Percentiles rank a stretch among this genome's conserved stretches.
Evolutionary conservation across 768 basidiomycete genomes (phyloP).

Genomic region (Tylopilus sp.): DNA sequence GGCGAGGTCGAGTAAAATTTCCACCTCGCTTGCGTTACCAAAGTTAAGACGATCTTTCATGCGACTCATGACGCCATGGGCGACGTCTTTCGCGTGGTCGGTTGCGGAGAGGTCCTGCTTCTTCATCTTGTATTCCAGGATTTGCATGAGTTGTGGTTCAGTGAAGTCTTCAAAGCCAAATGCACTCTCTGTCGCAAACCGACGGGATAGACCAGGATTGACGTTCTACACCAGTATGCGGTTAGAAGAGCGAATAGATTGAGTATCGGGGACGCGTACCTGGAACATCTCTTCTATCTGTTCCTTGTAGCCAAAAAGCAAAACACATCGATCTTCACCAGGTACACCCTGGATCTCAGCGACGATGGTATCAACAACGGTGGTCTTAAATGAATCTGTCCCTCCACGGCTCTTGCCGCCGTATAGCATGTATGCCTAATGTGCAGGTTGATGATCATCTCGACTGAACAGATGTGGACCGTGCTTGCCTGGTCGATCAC

Average conservation of each 20-base stretch:
- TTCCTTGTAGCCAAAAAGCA: conserved; percentile 62
- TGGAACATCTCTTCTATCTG: conserved; percentile 76
- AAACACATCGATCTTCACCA: conserved; percentile 68
- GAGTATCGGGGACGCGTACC: too few species aligned
- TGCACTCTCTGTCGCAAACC: conserved; percentile 66
- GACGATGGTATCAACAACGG: conserved; percentile 73
- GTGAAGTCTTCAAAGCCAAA: conserved; percentile 67
- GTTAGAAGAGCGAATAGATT: too few species aligned
- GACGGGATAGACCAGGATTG: conserved; percentile 63
- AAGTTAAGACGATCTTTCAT: conserved; percentile 52
- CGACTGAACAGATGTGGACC: too few species aligned
- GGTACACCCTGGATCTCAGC: conserved; percentile 69
- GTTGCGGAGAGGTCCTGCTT: conserved; percentile 58
- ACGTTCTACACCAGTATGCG: conserved; percentile 69
- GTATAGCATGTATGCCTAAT: conserved; percentile 53
- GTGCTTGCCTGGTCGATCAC: conserved; percentile 68
- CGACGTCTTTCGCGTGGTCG: conserved; percentile 52
- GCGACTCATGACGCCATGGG: conserved; percentile 43
- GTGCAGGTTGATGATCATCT: too few species aligned
- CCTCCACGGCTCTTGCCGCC: conserved; percentile 32
- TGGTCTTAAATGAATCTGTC: conserved; percentile 56
- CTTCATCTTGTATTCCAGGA: conserved; percentile 57
- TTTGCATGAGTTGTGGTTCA: conserved; percentile 47
- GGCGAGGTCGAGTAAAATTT: conserved; percentile 54
- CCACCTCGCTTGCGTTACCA: conserved; percentile 64